phyloP scores from a whole-genome alignment of 2,329 filamentous ascomycete genomes.

The Paecilomyces niveus region DNA sequence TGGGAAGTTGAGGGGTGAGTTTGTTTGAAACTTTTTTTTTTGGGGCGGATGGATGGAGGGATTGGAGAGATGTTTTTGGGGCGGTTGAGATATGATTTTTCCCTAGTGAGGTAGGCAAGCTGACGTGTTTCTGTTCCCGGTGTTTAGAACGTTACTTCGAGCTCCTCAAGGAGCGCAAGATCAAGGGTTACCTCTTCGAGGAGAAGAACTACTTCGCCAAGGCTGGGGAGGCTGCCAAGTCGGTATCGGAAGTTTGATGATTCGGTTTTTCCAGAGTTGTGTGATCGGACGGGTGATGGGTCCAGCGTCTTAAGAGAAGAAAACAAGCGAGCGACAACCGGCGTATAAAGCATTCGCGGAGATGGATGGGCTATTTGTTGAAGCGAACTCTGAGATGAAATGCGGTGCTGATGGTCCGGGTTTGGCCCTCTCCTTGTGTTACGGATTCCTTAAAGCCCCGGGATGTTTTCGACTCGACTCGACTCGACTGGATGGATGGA shows the following conservation, averaged over 20 bases:
- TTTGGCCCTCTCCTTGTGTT: neutral
- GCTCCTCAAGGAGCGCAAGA: conserved; percentile 55
- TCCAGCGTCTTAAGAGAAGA: neutral
- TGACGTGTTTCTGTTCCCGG: neutral
- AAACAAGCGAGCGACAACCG: neutral
- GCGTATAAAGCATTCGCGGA: neutral
- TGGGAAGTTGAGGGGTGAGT: conserved; percentile 56
- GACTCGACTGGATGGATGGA: neutral
- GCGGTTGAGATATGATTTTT: too few relatives aligned
- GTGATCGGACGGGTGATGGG: neutral
- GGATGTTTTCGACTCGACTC: neutral
- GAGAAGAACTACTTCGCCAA: conserved; percentile 55
- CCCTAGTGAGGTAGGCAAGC: neutral
- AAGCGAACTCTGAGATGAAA: neutral
- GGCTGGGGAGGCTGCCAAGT: conserved; percentile 18
- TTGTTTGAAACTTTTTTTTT: neutral
- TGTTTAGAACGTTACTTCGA: conserved; percentile 58
- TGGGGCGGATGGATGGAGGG: neutral
- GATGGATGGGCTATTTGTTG: neutral
- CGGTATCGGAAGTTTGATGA: conserved; percentile 12
- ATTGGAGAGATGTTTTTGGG: neutral
- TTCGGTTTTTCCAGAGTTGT: neutral
- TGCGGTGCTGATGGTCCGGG: neutral
- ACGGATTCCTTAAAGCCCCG: neutral
- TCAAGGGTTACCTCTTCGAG: conserved; percentile 57